These are phyloP conservation scores for Tuber melanosporum DNA, from an alignment of 495 filamentous ascomycete species.

Conservation along the genomic window DNA sequence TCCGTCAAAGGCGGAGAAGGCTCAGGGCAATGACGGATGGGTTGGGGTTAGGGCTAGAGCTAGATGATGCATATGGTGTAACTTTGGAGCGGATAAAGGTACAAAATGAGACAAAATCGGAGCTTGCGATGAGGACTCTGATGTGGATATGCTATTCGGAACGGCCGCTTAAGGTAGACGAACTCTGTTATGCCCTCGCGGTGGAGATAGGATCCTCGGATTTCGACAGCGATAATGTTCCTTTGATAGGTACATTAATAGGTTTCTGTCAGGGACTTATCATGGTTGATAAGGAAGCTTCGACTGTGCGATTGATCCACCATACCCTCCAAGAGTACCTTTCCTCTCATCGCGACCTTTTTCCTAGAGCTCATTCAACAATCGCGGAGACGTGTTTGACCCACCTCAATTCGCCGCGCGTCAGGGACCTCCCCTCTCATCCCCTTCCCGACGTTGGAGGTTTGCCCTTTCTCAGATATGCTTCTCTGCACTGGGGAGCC, in stretches of 20 bases:
- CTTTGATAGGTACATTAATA: neutral
- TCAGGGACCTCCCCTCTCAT: neutral
- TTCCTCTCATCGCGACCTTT: neutral
- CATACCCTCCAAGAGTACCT: neutral
- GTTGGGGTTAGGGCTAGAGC: neutral
- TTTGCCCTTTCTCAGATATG: neutral
- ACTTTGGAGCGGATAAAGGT: neutral
- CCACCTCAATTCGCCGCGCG: neutral
- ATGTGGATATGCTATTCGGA: neutral
- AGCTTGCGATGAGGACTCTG: neutral
- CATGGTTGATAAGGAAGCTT: constrained; percentile 17
- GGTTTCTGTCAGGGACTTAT: neutral
- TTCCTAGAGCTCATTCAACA: neutral
- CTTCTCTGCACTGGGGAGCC: neutral
- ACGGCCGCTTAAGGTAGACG: neutral
- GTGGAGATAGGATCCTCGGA: neutral
- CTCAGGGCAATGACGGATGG: neutral
- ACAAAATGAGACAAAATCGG: neutral
- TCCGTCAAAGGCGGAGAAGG: neutral
- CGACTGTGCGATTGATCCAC: neutral
- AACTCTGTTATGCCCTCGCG: neutral
- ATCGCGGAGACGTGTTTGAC: neutral
- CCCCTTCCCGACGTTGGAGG: neutral
- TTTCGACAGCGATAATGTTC: neutral
- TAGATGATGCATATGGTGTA: neutral